phyloP scores from a whole-genome alignment of 345 rosid species.

The Alliaria petiolata region DNA sequence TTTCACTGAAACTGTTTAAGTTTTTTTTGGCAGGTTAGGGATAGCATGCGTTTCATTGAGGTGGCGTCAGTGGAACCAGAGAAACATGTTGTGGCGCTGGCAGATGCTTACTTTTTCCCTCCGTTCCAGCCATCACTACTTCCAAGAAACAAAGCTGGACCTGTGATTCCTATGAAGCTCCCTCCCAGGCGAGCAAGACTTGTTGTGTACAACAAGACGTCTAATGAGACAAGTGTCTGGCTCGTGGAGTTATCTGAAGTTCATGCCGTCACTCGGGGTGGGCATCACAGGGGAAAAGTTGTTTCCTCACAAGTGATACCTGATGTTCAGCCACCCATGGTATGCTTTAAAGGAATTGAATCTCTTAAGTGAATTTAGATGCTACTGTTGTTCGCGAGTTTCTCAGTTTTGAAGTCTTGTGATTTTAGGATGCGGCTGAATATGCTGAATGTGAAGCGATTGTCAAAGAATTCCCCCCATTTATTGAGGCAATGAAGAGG shows the following conservation, averaged over 20 bases:
- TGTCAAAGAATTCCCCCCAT: slow-evolving; percentile 76
- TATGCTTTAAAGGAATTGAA: slow-evolving; percentile 28
- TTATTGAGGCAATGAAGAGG: slow-evolving; percentile 82
- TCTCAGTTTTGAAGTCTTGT: slow-evolving; percentile 5
- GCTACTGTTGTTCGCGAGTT: slow-evolving; percentile 3
- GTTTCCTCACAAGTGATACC: slow-evolving; percentile 67
- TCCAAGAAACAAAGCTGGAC: slow-evolving; percentile 80
- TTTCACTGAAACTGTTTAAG: slow-evolving; percentile 15
- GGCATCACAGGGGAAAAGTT: slow-evolving; percentile 92
- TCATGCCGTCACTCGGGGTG: slow-evolving; percentile 89
- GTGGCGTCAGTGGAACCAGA: slow-evolving; percentile 84
- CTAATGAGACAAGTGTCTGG: slow-evolving; percentile 86
- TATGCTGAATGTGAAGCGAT: slow-evolving; percentile 93
- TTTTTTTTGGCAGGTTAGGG: slow-evolving; percentile 59
- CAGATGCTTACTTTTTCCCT: slow-evolving; percentile 92
- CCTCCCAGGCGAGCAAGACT: slow-evolving; percentile 88
- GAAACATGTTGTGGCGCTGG: slow-evolving; percentile 75
- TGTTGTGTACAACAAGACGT: slow-evolving; percentile 72
- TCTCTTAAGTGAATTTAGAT: slow-evolving; percentile 10
- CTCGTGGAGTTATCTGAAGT: slow-evolving; percentile 82
- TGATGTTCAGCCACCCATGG: slow-evolving; percentile 96
- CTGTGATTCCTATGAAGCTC: slow-evolving; percentile 76
- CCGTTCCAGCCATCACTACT: slow-evolving; percentile 91
- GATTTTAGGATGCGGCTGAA: slow-evolving; percentile 66
- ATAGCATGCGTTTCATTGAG: slow-evolving; percentile 86